A percentile compares a stretch with the other conserved stretches of the same genome.
These are phyloP conservation scores for Eucalyptus regnans DNA, from an alignment of 345 rosid species.

Conservation along the genomic window DNA sequence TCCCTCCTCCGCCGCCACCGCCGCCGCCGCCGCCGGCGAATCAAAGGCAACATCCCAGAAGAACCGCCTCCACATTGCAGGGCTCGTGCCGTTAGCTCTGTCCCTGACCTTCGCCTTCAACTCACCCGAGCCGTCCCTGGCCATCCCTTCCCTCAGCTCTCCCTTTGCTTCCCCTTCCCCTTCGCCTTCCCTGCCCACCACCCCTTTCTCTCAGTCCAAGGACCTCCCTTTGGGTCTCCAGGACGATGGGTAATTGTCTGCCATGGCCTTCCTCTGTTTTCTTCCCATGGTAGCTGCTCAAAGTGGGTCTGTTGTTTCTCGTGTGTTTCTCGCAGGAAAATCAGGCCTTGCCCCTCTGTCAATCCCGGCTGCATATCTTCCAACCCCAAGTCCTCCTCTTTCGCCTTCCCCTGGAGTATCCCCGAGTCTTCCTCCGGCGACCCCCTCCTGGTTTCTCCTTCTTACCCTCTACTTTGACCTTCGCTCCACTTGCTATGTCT, in stretches of 20 bases:
- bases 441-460: conserved; percentile 40
- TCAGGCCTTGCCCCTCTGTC: conserved; percentile 80
- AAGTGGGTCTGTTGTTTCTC: not conserved
- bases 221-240: conserved; percentile 54
- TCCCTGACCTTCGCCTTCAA: conserved; percentile 49
- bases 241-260: conserved; percentile 48
- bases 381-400: conserved; percentile 82
- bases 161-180: not conserved
- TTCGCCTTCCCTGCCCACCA: conserved; percentile 21
- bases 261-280: not conserved
- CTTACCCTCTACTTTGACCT: not conserved
- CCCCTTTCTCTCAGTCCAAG: conserved; percentile 92
- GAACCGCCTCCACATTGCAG: not conserved
- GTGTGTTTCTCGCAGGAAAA: conserved; percentile 38
- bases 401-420: conserved; percentile 59
- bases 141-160: conserved; percentile 54
- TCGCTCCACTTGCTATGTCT: not conserved
- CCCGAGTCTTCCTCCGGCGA: conserved; percentile 34
- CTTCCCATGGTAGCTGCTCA: not conserved
- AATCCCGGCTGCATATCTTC: conserved; percentile 88
- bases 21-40: not conserved
- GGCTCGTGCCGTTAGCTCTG: not conserved
- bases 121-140: conserved; percentile 46
- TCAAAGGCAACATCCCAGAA: not conserved
- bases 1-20: not conserved